Conservation (phyloP, 2,329 filamentous ascomycete species). For the Fusarium compactum region DNA sequence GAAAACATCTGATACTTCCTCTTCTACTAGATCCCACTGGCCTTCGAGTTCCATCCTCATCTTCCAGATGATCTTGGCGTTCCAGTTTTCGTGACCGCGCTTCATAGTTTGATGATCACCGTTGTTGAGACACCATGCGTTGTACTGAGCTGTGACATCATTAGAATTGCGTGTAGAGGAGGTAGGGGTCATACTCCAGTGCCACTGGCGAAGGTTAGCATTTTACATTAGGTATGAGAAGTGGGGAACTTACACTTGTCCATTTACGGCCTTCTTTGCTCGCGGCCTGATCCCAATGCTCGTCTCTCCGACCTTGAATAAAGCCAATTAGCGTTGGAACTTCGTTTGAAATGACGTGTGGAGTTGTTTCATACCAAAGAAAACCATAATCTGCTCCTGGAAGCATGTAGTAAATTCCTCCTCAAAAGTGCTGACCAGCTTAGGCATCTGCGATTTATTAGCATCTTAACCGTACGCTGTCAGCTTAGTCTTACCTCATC, state of each 20-base stretch:
- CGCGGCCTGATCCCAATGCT: conserved; percentile 38
- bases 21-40: conserved; percentile 48
- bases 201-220: conserved; percentile 37
- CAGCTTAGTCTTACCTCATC: not conserved
- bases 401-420: conserved; percentile 26
- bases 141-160: conserved; percentile 44
- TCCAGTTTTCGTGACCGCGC: conserved; percentile 46
- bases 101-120: conserved; percentile 43
- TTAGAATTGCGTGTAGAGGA: not conserved
- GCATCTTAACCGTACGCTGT: not conserved
- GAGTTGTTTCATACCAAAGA: conserved; percentile 28
- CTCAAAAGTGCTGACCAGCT: not conserved
- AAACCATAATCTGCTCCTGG: conserved; percentile 26
- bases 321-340: not conserved
- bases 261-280: conserved; percentile 23
- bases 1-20: conserved; percentile 38
- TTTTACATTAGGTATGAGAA: rapidly evolving
- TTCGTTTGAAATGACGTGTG: not conserved
- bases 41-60: conserved; percentile 48
- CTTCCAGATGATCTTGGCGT: conserved; percentile 50
- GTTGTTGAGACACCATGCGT: conserved; percentile 49
- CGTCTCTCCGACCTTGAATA: conserved; percentile 11
- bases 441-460: conserved; percentile 21
- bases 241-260: conserved; percentile 31
- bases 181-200: conserved; percentile 26